phyloP scores from a whole-genome alignment of 2,329 filamentous ascomycete genomes.

The Penicillium sp. region DNA sequence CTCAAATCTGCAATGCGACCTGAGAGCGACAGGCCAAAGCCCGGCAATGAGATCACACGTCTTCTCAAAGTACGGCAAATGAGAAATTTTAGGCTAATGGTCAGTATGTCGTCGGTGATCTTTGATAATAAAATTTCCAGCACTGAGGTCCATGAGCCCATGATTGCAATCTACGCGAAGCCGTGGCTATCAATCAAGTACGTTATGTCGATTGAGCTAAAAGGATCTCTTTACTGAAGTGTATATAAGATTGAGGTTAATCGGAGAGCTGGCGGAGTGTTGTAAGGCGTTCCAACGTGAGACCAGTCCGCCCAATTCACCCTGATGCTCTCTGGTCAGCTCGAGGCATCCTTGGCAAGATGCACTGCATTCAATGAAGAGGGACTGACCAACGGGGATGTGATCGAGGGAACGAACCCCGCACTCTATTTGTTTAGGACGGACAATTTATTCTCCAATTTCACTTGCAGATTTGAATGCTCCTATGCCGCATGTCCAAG shows the following conservation, averaged over 20 bases:
- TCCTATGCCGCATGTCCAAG: neutral
- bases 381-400: neutral
- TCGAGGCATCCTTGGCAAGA: neutral
- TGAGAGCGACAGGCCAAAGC: neutral
- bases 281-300: constrained; percentile 4
- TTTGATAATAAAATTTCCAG: neutral
- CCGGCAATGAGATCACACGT: neutral
- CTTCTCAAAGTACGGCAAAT: neutral
- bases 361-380: neutral
- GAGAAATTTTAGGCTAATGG: too few relatives aligned
- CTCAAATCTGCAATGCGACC: neutral
- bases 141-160: neutral
- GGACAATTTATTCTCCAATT: neutral
- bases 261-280: neutral
- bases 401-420: neutral
- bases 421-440: neutral
- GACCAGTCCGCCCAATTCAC: neutral
- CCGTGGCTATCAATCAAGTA: too few relatives aligned
- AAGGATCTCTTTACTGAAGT: neutral
- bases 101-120: neutral
- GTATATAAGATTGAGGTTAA: neutral
- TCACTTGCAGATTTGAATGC: neutral
- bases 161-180: too few relatives aligned
- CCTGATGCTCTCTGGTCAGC: neutral
- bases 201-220: neutral